phyloP scores from a whole-genome alignment of 163 green algal genomes.

The Chlamydomonas reinhardtii region DNA sequence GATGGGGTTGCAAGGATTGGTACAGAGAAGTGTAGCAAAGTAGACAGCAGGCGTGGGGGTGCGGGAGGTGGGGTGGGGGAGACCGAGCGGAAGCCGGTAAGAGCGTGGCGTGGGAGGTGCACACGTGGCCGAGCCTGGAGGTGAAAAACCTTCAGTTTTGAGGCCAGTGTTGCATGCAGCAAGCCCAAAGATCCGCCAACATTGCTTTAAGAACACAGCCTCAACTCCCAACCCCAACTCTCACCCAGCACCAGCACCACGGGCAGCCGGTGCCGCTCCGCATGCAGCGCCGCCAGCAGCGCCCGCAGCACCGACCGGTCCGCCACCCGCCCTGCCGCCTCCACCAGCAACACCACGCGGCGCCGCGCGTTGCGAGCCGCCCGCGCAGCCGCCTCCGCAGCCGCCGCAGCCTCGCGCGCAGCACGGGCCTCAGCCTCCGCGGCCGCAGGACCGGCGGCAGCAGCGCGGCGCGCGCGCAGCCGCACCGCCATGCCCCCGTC shows the following conservation, averaged over 20 bases:
- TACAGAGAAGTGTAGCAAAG: too few species aligned
- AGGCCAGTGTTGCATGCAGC: too few species aligned
- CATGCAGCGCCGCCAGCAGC: slow-evolving; percentile 38
- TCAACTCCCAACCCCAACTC: not conserved
- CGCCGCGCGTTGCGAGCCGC: slow-evolving; percentile 16
- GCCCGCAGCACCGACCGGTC: slow-evolving; percentile 20
- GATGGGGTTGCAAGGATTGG: too few species aligned
- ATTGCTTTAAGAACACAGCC: too few species aligned
- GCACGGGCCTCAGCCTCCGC: not conserved
- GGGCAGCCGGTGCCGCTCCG: slow-evolving; percentile 38
- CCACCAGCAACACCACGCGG: slow-evolving; percentile 30
- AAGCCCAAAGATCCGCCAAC: too few species aligned
- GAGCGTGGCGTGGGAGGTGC: too few species aligned
- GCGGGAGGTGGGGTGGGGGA: too few species aligned
- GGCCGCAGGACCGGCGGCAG: not conserved
- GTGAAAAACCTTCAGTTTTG: too few species aligned
- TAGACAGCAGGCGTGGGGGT: too few species aligned
- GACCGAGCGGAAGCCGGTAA: too few species aligned
- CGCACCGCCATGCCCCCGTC: not conserved
- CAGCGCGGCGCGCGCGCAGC: not conserved
- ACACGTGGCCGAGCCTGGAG: too few species aligned
- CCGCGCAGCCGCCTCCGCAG: not conserved
- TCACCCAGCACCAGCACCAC: slow-evolving; percentile 41
- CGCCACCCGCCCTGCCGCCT: slow-evolving; percentile 19
- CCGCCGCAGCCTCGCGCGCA: not conserved